Percentiles rank a stretch among this genome's conserved stretches.
phyloP scores from a whole-genome alignment of 1,139 yeast genomes.

The Yamadazyma jaroonii region DNA sequence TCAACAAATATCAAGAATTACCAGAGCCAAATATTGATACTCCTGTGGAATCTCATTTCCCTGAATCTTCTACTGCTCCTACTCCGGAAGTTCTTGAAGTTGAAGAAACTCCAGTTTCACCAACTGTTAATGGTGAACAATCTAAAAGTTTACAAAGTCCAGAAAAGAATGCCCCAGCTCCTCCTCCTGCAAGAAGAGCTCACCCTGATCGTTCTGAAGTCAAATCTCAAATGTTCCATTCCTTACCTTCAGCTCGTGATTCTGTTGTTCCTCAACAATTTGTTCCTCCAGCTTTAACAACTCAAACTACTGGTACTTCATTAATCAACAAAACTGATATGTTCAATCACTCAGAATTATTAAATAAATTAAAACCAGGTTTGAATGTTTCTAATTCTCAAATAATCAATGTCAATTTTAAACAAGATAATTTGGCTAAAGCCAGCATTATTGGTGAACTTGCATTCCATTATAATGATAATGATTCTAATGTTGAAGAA shows the following conservation, averaged over 20 bases:
- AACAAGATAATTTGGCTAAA: conserved; percentile 57
- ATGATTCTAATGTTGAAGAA: not conserved
- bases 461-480: conserved; percentile 56
- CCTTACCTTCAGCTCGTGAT: conserved; percentile 23
- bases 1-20: conserved; percentile 15
- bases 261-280: conserved; percentile 4
- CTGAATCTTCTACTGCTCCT: too few relatives aligned
- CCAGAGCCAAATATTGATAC: conserved; percentile 11
- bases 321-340: conserved; percentile 27
- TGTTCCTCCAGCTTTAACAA: conserved; percentile 14
- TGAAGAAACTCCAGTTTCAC: not conserved
- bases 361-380: conserved; percentile 56
- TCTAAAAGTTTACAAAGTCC: conserved; percentile 4
- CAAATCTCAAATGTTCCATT: conserved; percentile 51
- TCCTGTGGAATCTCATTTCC: too few relatives aligned
- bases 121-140: conserved; percentile 7
- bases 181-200: conserved; percentile 64
- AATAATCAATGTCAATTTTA: conserved; percentile 69
- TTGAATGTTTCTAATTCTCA: conserved; percentile 79
- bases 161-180: conserved; percentile 46
- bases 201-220: conserved; percentile 21
- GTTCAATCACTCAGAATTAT: conserved; percentile 30
- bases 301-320: conserved; percentile 36
- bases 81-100: not conserved
- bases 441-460: conserved; percentile 76